Base-by-base conservation (phyloP, 2,329 filamentous ascomycete species). In the Emydomyces testavorans region DNA sequence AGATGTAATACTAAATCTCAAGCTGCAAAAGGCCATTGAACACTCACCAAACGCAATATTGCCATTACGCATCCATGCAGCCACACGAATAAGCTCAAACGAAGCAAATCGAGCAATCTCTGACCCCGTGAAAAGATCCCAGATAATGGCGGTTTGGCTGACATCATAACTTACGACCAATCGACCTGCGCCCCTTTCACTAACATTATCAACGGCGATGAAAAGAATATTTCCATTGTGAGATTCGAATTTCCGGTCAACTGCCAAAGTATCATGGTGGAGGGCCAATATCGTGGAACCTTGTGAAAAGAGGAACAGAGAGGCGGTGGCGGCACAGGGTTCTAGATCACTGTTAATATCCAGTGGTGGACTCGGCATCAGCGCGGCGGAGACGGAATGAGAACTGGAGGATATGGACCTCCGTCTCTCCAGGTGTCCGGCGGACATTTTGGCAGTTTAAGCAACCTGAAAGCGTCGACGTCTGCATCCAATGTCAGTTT, bases 1-100 rank as follows among this genome's bases (percentile, higher is more conserved):
- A 11, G 16, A 13, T 21, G n/a, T 18, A 28, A 6, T 34, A 24
- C 5, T 6, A 36, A 16, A 5, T 15, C 39, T 21, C 23, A 26
- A 13, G 34, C 34, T 29, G n/a, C n/a, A n/a, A n/a, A n/a, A 49
- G 6, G 31, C 11, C 7, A 34, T 46, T 11, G 2, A 13, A 10
- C 28, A 31, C 80, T 65, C 74, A 95, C 90, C 92, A 72, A 96
- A 96, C 31, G 87, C 90, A 56, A 98, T 82, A 68, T 94, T 94
- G 47, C 92, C 92, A 68, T 95, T 95, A 37, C 83, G 78, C 89
- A 98, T 95, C 87, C 92, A 98, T 10, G 85, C 76, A 31, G 89
- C 90, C 24, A 86, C 82, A 18, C 81, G 82, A 53, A 96, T 76
- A 55, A 85, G 79, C 60, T 94, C 87, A 60, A 94, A 95, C 0